Evolutionary conservation across 805 yeast genomes (phyloP).

Genomic region (Wickerhamomyces ciferrii): DNA sequence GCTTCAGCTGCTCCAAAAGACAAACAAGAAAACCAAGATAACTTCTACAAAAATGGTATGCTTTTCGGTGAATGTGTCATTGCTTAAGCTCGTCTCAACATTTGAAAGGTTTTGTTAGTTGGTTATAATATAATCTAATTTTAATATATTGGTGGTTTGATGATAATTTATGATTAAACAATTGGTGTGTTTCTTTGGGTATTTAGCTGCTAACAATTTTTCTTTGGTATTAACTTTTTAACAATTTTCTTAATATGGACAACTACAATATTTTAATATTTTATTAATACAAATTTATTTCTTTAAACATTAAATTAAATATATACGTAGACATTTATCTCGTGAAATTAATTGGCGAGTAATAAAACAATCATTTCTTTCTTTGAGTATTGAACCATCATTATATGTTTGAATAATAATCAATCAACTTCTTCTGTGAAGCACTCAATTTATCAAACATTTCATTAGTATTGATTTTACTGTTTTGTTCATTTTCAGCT

Average conservation of each 20-base stretch:
- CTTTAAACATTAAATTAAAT: not conserved
- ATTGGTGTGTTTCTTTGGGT: too few relatives aligned
- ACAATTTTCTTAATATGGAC: not conserved
- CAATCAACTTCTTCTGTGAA: constrained; percentile 42
- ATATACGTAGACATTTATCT: not conserved
- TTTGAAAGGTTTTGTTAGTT: too few relatives aligned
- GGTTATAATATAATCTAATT: too few relatives aligned
- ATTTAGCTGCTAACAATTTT: too few relatives aligned
- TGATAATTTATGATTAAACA: too few relatives aligned
- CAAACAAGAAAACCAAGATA: not conserved
- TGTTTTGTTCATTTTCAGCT: constrained; percentile 6
- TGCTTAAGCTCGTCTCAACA: not conserved
- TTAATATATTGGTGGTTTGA: too few relatives aligned
- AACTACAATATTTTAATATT: not conserved
- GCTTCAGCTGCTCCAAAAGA: not conserved
- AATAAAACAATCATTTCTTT: too few relatives aligned
- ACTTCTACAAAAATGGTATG: not conserved
- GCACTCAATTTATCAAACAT: constrained; percentile 32
- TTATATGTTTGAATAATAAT: constrained; percentile 33
- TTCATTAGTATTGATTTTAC: constrained; percentile 20
- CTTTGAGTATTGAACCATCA: not conserved
- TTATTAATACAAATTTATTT: too few relatives aligned
- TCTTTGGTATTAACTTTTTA: too few relatives aligned
- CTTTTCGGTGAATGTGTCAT: not conserved
- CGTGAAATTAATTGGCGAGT: too few relatives aligned